These are phyloP conservation scores for Podaxis sp. DNA, from an alignment of 768 basidiomycete species.

Conservation along the genomic window DNA sequence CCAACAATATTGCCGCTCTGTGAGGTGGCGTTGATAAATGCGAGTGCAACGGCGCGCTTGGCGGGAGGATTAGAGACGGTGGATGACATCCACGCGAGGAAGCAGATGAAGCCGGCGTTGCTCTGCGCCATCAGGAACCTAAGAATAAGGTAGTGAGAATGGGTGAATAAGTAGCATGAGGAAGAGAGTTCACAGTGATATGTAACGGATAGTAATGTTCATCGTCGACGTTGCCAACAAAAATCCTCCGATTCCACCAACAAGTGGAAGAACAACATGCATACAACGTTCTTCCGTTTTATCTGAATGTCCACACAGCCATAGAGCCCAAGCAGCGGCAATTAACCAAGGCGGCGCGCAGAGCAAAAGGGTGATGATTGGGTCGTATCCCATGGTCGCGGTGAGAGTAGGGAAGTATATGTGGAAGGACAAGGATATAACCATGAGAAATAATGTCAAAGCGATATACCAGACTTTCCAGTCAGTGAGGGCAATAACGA, in stretches of 20 bases:
- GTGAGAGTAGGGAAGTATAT: conserved; percentile 73
- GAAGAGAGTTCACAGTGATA: conserved; percentile 47
- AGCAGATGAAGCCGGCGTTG: conserved; percentile 70
- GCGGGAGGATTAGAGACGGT: conserved; percentile 64
- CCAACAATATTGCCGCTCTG: conserved; percentile 85
- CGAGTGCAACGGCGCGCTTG: conserved; percentile 89
- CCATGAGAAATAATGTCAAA: conserved; percentile 35
- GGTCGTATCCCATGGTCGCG: conserved; percentile 64
- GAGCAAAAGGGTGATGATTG: conserved; percentile 63
- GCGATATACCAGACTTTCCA: conserved; percentile 71
- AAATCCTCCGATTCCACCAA: conserved; percentile 68
- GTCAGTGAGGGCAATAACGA: conserved; percentile 62
- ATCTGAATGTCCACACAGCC: conserved; percentile 71
- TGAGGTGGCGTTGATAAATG: conserved; percentile 78
- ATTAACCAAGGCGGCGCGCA: conserved; percentile 63
- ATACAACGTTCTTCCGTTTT: conserved; percentile 65
- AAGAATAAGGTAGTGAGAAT: neutral
- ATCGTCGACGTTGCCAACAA: conserved; percentile 62
- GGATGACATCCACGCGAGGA: conserved; percentile 53
- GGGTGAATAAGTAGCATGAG: neutral
- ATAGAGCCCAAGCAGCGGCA: conserved; percentile 56
- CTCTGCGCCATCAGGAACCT: conserved; percentile 80
- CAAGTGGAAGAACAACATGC: conserved; percentile 56
- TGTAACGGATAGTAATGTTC: conserved; percentile 61
- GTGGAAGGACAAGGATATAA: conserved; percentile 66